Base-by-base conservation (phyloP, 352 stramenopile genomes). In the Globisporangium apiculatum region DNA sequence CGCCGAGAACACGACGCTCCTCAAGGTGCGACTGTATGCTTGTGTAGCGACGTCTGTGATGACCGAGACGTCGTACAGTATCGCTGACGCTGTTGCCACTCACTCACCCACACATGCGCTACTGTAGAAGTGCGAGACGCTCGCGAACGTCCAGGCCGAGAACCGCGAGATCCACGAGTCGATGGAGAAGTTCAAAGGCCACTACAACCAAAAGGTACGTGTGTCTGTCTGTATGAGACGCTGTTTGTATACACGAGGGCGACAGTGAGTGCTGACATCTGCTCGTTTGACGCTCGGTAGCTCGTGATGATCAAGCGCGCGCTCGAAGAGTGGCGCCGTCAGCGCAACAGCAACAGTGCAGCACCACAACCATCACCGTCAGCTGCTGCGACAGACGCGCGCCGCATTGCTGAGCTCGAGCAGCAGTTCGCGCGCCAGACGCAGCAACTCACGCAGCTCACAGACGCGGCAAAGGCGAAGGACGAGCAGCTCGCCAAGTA, bases 291-390 rank as follows among this genome's bases (percentile, higher is more conserved):
- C 24, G 24, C 24, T 31, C 24, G 24, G 10, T 53, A 94, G 83
- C 77, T 95, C 53, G 68, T 90, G n/a, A 89, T 91, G 79, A 89
- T 95, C 57, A 95, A 95, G 57, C 76, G 74, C 46, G 85, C 85
- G n/a, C 67, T 95, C n/a, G 85, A 95, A 72, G 85, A 95, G 49
- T 95, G 85, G 85, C 72, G 81, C 57, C 69, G 85, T 4, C 79
- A 95, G 52, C 75, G 73, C 53, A 79, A 73, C 17, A 58, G 69
- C 24, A 37, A 31, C 3, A 24, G 9, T 1, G n/a, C 9, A 3
- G 43, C 11, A n/a, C 18, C 14, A 51, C 50, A 49, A 1, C 15
- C 42, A 31, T 24, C 10, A 18, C 15, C 48, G 3, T 43, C 41
- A 8, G 41, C 37, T 38, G 42, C 42, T 12, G 17, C 24, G 7